Evolutionary conservation across 2,329 filamentous ascomycete species (phyloP), one percentile per base, ranked within the genome.

Genomic region (Lasiodiplodia hormozganensis): DNA sequence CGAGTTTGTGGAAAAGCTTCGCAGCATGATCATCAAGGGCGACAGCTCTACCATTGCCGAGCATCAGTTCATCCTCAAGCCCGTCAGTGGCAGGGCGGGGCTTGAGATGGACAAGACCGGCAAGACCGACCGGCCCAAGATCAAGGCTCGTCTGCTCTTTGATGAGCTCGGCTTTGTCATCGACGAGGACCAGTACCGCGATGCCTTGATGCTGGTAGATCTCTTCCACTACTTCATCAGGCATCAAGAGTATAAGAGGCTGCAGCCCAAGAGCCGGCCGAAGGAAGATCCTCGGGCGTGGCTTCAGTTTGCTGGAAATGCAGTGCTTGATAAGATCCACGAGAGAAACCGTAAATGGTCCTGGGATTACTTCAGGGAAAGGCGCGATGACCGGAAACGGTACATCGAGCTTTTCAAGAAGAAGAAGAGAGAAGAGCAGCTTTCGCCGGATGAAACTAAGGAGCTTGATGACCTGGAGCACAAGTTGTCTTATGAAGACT

Each of bases 351-450:
- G 91, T 68, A 89, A 90, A 70, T 99, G 96, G 95, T 94, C 94
- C 0, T 99, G 96, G 96, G 94, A 88, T 47, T 99, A 94, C 79
- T 96, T 99, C 81, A 91, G 90, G 69, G 94, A 99, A 78, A 90
- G 96, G 66, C 88, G 96, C 72, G 95, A 99, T 77, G 92, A 98
- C 74, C 92, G 96, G 57, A 88, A 88, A 70, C 88, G 89, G 56
- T 99, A 99, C 77, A 97, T 98, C 70, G 89, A 93, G 70, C 83
- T 99, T 1, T 99, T 98, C 87, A 99, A 98, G 81, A 97, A 97
- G 82, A 92, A 90, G 79, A 90, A 88, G 73, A 89, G 89, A 70
- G 91, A 92, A 70, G 87, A 90, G 73, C 84, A 83, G 67, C 82
- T 97, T 12, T 86, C 89, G 0, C 78, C 89, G 0, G 84, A 90